These are phyloP conservation scores for Benincasa hispida DNA, from an alignment of 306 rosid genomes.

Conservation along the genomic window DNA sequence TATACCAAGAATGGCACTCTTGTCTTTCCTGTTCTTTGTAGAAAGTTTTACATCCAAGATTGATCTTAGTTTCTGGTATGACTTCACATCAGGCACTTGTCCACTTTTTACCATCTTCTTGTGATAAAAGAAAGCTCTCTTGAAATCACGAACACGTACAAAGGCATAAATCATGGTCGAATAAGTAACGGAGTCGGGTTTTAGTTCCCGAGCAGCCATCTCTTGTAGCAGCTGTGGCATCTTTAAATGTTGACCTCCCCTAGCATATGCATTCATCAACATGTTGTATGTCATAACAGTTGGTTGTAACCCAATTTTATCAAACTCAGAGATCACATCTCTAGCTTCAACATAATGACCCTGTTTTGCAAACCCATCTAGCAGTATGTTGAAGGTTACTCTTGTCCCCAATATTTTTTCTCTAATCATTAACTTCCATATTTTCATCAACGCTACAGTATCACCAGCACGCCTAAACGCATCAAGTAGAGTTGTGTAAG, in stretches of 20 bases:
- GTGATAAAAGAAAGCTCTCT: constrained; percentile 62
- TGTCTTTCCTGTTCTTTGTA: constrained; percentile 56
- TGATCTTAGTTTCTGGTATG: constrained; percentile 55
- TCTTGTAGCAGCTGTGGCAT: constrained; percentile 66
- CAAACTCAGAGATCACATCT: constrained; percentile 61
- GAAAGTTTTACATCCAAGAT: constrained; percentile 56
- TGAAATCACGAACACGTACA: constrained; percentile 57
- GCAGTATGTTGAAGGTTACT: constrained; percentile 60
- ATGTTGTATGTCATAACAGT: constrained; percentile 74
- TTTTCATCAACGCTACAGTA: constrained; percentile 45
- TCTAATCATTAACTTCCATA: constrained; percentile 67
- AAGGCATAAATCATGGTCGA: constrained; percentile 77
- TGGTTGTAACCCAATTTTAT: constrained; percentile 63
- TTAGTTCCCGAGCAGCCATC: constrained; percentile 52
- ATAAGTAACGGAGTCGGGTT: constrained; percentile 76
- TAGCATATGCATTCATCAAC: constrained; percentile 80
- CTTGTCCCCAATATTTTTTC: constrained; percentile 54
- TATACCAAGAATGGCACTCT: constrained; percentile 42
- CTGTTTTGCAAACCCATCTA: constrained; percentile 87
- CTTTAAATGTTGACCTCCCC: constrained; percentile 71
- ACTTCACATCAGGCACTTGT: constrained; percentile 43
- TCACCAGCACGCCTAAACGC: constrained; percentile 80
- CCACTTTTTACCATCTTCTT: constrained; percentile 66
- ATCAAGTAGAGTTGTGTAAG: constrained; percentile 70
- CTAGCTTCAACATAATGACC: constrained; percentile 74